Evolutionary conservation across 768 basidiomycete species (phyloP), one percentile per base, ranked within the genome.

Genomic region (Boletus coccyginus): DNA sequence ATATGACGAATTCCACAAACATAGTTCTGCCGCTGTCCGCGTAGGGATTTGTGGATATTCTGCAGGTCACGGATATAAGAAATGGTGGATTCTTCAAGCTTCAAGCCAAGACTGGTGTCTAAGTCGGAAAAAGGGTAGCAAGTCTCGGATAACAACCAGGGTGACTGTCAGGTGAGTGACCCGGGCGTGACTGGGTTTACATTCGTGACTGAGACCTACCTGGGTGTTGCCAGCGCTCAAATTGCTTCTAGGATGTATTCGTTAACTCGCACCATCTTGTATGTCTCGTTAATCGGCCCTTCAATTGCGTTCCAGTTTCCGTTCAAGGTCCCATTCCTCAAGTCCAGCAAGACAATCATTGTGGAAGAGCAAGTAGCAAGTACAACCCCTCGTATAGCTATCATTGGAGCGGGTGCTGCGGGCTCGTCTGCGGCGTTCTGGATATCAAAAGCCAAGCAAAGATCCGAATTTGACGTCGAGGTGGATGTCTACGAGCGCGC

Each of bases 361-460:
- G 46, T 29, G 21, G 64, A 66, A 46, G 58, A 63, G 38, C 62
- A 67, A 44, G 48, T 2, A 56, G 56, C 32, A 62, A 64, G 42
- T 58, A 57, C 50, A 53, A 49, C 76, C 0, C 81, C 85, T 44
- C 74, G 86, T 46, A 79, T 97, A 62, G 94, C 94, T 9, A 85
- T 97, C 65, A 83, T 97, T 52, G 94, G 94, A 17, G 94, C 94
- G 0, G 94, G 94, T 29, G 93, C 94, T 14, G 92, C 79, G 11
- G 94, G 94, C 10, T 84, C 83, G 16, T 88, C 91, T 27, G 90
- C 93, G 21, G 92, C 85, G 3, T 90, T 84, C 66, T 90, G 93
- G 87, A 85, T 95, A 51, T 80, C 82, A 19, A 88, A 88, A 67
- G 90, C 88, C 29, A 86, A 87, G 62, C 79, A 89, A 60, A 77